A percentile compares a stretch with the other conserved stretches of the same genome.
phyloP scores from a whole-genome alignment of 2,329 filamentous ascomycete genomes.

The Diaporthe sp. region DNA sequence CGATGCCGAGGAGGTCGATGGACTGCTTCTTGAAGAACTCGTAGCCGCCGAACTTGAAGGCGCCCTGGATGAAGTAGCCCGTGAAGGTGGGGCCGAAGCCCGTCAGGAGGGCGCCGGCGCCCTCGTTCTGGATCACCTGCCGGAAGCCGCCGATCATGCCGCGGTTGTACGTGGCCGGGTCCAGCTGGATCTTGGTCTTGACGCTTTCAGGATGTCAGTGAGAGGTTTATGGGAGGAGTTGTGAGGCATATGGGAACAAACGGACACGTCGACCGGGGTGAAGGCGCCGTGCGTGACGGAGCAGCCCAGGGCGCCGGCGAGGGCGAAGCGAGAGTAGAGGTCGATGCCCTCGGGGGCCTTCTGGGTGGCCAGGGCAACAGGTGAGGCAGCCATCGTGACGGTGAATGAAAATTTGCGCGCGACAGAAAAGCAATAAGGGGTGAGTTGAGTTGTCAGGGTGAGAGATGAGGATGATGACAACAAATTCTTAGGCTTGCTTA shows the following conservation, averaged over 20 bases:
- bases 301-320: slow-evolving; percentile 98
- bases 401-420: background rate
- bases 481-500: background rate
- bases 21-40: slow-evolving; percentile 96
- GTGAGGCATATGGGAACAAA: background rate
- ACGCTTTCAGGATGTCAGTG: slow-evolving; percentile 68
- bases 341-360: slow-evolving; percentile 62
- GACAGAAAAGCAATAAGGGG: background rate
- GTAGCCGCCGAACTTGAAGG: slow-evolving; percentile 95
- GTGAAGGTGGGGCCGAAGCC: slow-evolving; percentile 88
- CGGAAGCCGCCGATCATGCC: slow-evolving; percentile 89
- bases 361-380: slow-evolving; percentile 6
- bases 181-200: slow-evolving; percentile 96
- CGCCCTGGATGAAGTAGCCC: slow-evolving; percentile 94
- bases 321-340: slow-evolving; percentile 96
- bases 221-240: background rate
- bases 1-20: slow-evolving; percentile 84
- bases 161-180: slow-evolving; percentile 89
- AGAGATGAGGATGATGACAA: background rate
- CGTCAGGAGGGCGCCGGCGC: slow-evolving; percentile 87
- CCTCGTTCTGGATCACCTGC: slow-evolving; percentile 87
- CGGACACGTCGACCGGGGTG: slow-evolving; percentile 91
- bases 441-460: background rate
- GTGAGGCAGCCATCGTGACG: slow-evolving; percentile 9
- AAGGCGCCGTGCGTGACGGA: slow-evolving; percentile 96